Percentiles rank a stretch among this genome's conserved stretches.
phyloP scores from a whole-genome alignment of 192 early-diverging fungal species.

The Geosiphon pyriformis region DNA sequence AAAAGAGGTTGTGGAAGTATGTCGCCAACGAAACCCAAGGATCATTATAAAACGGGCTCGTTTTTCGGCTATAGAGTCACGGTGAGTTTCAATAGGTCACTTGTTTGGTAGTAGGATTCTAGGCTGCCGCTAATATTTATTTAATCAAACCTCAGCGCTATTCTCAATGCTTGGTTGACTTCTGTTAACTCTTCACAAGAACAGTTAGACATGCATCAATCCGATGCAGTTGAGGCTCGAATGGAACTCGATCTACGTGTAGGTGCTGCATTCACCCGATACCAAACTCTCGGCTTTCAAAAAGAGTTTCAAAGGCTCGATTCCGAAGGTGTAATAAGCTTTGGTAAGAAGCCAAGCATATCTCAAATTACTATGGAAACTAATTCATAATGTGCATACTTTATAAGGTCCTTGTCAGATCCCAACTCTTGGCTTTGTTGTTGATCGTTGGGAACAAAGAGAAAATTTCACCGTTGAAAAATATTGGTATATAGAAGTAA shows the following conservation, averaged over 20 bases:
- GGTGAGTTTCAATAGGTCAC: slow-evolving; percentile 36
- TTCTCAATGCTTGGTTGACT: slow-evolving; percentile 7
- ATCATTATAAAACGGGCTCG: slow-evolving; percentile 75
- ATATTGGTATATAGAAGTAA: slow-evolving; percentile 84
- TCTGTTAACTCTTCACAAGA: slow-evolving; percentile 14
- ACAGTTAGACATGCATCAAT: slow-evolving; percentile 67
- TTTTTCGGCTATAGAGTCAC: slow-evolving; percentile 81
- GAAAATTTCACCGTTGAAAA: slow-evolving; percentile 79
- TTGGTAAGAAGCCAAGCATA: slow-evolving; percentile 46
- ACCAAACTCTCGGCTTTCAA: slow-evolving; percentile 73
- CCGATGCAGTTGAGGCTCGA: slow-evolving; percentile 78
- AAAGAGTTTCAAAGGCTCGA: slow-evolving; percentile 47
- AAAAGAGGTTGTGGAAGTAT: slow-evolving; percentile 68
- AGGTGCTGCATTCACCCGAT: slow-evolving; percentile 89
- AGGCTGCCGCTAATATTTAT: background rate
- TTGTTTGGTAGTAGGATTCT: background rate
- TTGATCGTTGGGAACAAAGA: slow-evolving; percentile 72
- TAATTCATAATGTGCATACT: background rate
- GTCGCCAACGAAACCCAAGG: slow-evolving; percentile 52
- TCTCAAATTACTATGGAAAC: background rate
- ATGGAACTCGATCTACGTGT: slow-evolving; percentile 87
- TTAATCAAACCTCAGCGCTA: background rate
- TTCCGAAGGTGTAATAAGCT: slow-evolving; percentile 66
- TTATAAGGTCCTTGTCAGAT: slow-evolving; percentile 86
- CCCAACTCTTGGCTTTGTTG: slow-evolving; percentile 93